Evolutionary conservation across 2,329 filamentous ascomycete species (phyloP).

Genomic region (Aspergillus awamori): DNA sequence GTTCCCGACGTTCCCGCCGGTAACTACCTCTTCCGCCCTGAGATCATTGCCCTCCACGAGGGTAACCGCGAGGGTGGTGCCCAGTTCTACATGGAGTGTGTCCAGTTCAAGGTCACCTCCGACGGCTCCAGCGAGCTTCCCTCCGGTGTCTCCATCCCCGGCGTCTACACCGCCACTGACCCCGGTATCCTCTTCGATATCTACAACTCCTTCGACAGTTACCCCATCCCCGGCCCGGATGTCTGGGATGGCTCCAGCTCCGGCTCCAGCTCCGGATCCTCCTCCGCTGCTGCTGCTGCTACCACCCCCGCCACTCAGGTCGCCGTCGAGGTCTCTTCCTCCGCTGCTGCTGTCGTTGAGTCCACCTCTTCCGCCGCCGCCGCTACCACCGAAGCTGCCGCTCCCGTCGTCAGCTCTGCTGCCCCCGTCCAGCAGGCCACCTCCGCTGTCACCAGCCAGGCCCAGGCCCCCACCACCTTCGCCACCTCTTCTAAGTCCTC

Average conservation of each 20-base stretch:
- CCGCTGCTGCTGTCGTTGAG: background rate
- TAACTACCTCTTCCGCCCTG: conserved; percentile 27
- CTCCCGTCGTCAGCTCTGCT: background rate
- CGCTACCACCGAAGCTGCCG: conserved; percentile 5
- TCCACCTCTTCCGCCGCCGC: background rate
- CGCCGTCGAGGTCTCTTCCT: background rate
- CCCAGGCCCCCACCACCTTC: conserved; percentile 6
- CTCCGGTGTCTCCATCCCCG: conserved; percentile 25
- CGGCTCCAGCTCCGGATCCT: conserved; percentile 14
- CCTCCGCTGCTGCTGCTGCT: conserved; percentile 5
- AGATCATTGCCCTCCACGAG: conserved; percentile 29
- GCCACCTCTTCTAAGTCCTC: background rate
- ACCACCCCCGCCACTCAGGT: conserved; percentile 1
- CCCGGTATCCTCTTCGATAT: conserved; percentile 24
- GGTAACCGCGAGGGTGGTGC: conserved; percentile 22
- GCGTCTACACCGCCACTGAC: conserved; percentile 22
- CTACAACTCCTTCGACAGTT: conserved; percentile 23
- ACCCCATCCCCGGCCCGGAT: conserved; percentile 26
- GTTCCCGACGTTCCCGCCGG: conserved; percentile 26
- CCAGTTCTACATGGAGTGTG: conserved; percentile 31
- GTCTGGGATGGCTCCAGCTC: conserved; percentile 26
- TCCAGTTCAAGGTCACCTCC: conserved; percentile 27
- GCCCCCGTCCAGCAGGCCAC: background rate
- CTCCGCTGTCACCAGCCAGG: conserved; percentile 8
- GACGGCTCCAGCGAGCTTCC: conserved; percentile 22